Base-by-base conservation (phyloP, 2,329 filamentous ascomycete genomes). In the Alternaria viburni region DNA sequence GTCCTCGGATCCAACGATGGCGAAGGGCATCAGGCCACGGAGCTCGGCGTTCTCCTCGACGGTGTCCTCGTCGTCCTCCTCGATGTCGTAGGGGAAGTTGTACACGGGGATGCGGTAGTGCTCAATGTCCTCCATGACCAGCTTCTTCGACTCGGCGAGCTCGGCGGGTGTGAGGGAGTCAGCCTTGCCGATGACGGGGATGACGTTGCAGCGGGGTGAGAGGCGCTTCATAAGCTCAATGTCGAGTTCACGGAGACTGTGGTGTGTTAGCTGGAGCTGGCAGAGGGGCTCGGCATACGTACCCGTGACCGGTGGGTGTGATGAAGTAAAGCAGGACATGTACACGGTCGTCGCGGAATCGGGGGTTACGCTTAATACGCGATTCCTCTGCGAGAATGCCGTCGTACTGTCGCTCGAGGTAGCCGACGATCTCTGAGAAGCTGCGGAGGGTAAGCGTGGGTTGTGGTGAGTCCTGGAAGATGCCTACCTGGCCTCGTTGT, bases 71-170 rank as follows among this genome's bases (percentile, higher is more conserved):
- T 99, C 96, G 75, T 99, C 96, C 86, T 99, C 96, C 83, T 99
- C 96, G 66, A 99, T 97, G 75, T 99, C 96, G 85, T 99, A 99
- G 54, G 96, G 96, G 87, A 99, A 99, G 88, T 99, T 99, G 89
- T 99, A 99, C 70, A 99, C 95, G 50, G 96, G 96, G 74, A 99
- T 99, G 80, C 96, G 92, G 86, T 99, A 99, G 84, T 99, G 96
- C 85, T 99, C 96, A 74, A 99, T 99, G 81, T 99, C 96, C 86
- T 99, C 96, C 96, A 99, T 99, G 79, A 99, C 94, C 66, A 99
- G 89, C 88, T 98, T 99, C 90, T 99, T 99, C 73, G 95, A 98
- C 84, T 99, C 96, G 72, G 96, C 96, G 69, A 99, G 88, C 85
- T 99, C 96, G 72, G 93, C 91, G 43, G 96, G 96, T 60, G 96